A percentile compares a stretch with the other conserved stretches of the same genome.
Conservation (phyloP, 805 yeast genomes). For the Kazachstania psychrophila region DNA sequence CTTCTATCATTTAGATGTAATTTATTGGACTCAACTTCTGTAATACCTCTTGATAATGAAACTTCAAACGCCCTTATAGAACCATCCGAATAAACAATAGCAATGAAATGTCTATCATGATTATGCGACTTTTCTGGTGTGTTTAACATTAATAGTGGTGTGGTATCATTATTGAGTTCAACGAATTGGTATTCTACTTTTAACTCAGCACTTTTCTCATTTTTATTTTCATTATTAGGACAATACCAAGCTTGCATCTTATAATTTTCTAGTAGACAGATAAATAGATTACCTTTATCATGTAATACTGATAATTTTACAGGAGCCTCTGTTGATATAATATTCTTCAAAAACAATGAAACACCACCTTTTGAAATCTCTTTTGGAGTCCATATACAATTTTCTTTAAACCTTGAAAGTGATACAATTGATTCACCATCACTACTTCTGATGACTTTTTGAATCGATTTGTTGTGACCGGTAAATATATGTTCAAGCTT, state of each 20-base stretch:
- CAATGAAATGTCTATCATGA: constrained; percentile 35
- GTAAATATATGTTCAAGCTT: constrained; percentile 51
- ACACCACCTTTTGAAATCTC: constrained; percentile 23
- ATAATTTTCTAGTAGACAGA: constrained; percentile 36
- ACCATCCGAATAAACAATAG: constrained; percentile 39
- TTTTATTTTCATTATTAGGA: constrained; percentile 16
- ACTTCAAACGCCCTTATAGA: constrained; percentile 29
- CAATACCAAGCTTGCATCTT: constrained; percentile 57
- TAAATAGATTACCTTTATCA: constrained; percentile 37
- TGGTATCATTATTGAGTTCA: neutral
- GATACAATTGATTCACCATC: constrained; percentile 56
- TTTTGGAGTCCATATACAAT: constrained; percentile 50
- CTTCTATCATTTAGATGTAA: constrained; percentile 23
- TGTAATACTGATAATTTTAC: constrained; percentile 42
- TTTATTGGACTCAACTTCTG: constrained; percentile 28
- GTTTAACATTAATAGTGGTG: constrained; percentile 28
- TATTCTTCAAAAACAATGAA: constrained; percentile 34
- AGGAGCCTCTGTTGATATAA: constrained; percentile 38
- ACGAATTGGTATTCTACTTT: constrained; percentile 11
- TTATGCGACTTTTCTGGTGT: constrained; percentile 30
- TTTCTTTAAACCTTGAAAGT: constrained; percentile 46
- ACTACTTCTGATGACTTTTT: constrained; percentile 53
- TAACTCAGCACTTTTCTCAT: constrained; percentile 14
- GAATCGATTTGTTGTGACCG: constrained; percentile 80
- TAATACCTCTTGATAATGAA: constrained; percentile 18